These are phyloP conservation scores for Solanum virginianum DNA, from an alignment of 257 asterid species.

Conservation along the genomic window DNA sequence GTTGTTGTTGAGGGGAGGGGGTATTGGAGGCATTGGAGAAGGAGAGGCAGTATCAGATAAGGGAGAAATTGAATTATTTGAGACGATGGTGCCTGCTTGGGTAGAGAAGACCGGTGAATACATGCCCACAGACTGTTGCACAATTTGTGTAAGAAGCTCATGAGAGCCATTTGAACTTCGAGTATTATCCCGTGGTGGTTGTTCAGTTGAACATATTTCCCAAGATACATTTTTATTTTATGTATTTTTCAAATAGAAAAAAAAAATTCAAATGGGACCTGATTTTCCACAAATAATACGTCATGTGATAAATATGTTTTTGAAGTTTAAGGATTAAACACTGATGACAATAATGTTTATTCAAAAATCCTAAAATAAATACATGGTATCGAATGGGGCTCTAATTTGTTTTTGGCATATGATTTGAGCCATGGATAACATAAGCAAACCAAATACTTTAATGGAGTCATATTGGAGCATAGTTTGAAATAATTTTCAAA, in stretches of 20 bases:
- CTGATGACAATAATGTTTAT: background rate
- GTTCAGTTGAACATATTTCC: background rate
- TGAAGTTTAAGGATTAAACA: background rate
- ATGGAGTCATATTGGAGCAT: background rate
- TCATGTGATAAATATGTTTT: background rate
- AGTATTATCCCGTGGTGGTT: background rate
- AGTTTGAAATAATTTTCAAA: background rate
- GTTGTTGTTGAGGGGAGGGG: no score
- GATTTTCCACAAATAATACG: background rate
- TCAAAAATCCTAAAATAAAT: background rate
- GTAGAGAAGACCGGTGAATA: background rate
- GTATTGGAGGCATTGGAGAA: background rate
- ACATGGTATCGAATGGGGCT: background rate
- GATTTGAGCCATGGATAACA: background rate
- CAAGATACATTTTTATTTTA: no score
- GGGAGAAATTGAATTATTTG: background rate
- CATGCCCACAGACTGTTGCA: background rate
- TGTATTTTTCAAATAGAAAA: no score
- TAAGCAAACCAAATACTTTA: background rate
- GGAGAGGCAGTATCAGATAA: background rate
- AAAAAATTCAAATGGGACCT: no score
- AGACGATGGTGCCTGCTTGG: background rate
- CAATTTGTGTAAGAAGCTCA: background rate
- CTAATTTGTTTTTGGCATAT: background rate
- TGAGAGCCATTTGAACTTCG: background rate